These are phyloP conservation scores for Dentipellis fragilis DNA, from an alignment of 768 basidiomycete species.

Conservation along the genomic window DNA sequence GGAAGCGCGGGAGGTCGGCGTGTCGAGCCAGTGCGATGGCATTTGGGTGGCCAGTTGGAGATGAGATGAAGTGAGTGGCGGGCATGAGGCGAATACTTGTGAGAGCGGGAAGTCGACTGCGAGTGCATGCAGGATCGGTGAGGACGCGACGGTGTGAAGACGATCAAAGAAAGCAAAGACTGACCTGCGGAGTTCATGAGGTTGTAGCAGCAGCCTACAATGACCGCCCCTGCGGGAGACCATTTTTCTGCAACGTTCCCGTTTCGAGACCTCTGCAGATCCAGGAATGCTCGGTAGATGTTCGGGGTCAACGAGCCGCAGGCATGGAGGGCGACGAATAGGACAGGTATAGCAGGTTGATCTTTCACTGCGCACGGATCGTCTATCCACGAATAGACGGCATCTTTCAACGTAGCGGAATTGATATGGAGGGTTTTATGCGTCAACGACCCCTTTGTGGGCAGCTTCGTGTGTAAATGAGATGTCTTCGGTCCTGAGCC, in stretches of 20 bases:
- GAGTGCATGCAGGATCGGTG: background rate
- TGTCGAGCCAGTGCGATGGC: slow-evolving; percentile 49
- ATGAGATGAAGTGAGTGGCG: slow-evolving; percentile 35
- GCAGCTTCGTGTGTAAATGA: background rate
- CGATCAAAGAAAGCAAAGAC: background rate
- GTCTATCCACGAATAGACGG: slow-evolving; percentile 46
- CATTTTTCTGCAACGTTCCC: slow-evolving; percentile 22
- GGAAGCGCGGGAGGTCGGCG: slow-evolving; percentile 20
- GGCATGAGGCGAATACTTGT: slow-evolving; percentile 12
- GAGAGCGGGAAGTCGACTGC: slow-evolving; percentile 49
- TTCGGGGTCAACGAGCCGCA: slow-evolving; percentile 68
- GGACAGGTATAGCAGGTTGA: slow-evolving; percentile 28
- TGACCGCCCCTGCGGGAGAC: slow-evolving; percentile 42
- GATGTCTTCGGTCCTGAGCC: slow-evolving; percentile 1
- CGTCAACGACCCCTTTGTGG: slow-evolving; percentile 29
- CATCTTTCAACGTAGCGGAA: slow-evolving; percentile 31
- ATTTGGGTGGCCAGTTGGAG: slow-evolving; percentile 67
- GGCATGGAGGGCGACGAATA: slow-evolving; percentile 64
- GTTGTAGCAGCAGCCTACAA: slow-evolving; percentile 78
- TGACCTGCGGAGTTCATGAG: slow-evolving; percentile 45
- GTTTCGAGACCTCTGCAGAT: background rate
- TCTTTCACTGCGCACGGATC: background rate
- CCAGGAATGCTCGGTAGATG: slow-evolving; percentile 41
- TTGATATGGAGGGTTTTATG: slow-evolving; percentile 51
- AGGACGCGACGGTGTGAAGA: background rate